Evolutionary conservation across 2,329 filamentous ascomycete genomes (phyloP).

Genomic region (Hypoxylon sp.): DNA sequence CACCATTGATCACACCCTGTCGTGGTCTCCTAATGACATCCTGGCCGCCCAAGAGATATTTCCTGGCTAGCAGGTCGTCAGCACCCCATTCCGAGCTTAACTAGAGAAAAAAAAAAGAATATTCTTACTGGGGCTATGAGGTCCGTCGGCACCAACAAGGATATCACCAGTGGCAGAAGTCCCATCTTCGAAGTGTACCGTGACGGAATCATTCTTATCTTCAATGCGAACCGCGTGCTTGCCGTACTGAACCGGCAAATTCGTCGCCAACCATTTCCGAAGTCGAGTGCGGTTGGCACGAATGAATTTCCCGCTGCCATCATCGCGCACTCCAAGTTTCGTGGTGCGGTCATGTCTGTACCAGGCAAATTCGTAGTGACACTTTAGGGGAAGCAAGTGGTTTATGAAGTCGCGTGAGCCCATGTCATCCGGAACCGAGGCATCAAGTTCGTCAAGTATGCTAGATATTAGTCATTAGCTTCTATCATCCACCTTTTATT

Average conservation of each 20-base stretch:
- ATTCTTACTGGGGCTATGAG: constrained; percentile 56
- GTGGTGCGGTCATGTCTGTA: constrained; percentile 41
- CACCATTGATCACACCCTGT: constrained; percentile 51
- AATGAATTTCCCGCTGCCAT: constrained; percentile 53
- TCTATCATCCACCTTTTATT: background rate
- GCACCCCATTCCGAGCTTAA: background rate
- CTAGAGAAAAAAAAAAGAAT: constrained; percentile 43
- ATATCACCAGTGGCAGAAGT: constrained; percentile 60
- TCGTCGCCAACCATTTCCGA: constrained; percentile 49
- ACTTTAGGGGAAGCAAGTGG: constrained; percentile 44
- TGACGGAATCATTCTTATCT: constrained; percentile 55
- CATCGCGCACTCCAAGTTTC: constrained; percentile 40
- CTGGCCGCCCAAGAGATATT: constrained; percentile 50
- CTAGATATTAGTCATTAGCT: constrained; percentile 30
- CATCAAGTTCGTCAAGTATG: constrained; percentile 47
- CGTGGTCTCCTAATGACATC: constrained; percentile 51
- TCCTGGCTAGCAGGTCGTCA: constrained; percentile 49
- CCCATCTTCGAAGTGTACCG: constrained; percentile 61
- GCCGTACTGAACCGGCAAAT: constrained; percentile 57
- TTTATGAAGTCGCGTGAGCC: constrained; percentile 45
- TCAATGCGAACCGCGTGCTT: constrained; percentile 57
- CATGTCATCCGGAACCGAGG: constrained; percentile 45
- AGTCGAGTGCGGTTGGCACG: constrained; percentile 53
- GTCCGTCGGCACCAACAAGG: constrained; percentile 64
- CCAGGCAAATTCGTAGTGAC: constrained; percentile 41